These are phyloP conservation scores for Martensiomyces pterosporus DNA, from an alignment of 192 early-diverging fungal genomes.

Conservation along the genomic window DNA sequence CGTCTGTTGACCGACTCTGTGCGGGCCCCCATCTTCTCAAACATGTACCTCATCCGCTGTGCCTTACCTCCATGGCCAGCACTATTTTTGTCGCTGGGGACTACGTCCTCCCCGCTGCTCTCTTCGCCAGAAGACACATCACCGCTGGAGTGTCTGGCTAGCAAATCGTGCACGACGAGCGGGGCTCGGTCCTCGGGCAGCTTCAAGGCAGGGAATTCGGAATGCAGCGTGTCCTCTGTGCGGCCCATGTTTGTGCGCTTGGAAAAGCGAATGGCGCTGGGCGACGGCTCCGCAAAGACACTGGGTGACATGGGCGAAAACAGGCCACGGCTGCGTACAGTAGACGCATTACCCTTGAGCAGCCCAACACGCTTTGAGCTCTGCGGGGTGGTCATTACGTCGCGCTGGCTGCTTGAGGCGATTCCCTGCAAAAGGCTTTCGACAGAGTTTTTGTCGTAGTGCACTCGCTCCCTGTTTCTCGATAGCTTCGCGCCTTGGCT, in stretches of 20 bases:
- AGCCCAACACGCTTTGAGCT: conserved; percentile 33
- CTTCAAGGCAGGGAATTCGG: conserved; percentile 20
- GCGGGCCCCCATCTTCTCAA: conserved; percentile 38
- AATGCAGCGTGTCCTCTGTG: conserved; percentile 28
- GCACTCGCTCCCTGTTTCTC: conserved; percentile 34
- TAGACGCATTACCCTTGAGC: conserved; percentile 13
- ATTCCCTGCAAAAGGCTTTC: conserved; percentile 44
- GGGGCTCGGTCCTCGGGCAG: conserved; percentile 11
- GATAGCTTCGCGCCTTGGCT: conserved; percentile 26
- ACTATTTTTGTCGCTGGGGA: too few relatives aligned
- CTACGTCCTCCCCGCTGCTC: conserved; percentile 5
- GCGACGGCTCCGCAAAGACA: conserved; percentile 47
- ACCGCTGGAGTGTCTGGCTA: not conserved
- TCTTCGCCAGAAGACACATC: conserved; percentile 18
- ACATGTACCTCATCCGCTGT: conserved; percentile 50
- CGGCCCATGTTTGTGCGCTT: conserved; percentile 36
- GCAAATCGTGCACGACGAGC: conserved; percentile 9
- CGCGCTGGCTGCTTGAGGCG: conserved; percentile 29
- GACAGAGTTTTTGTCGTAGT: conserved; percentile 47
- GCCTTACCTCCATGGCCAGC: too few relatives aligned
- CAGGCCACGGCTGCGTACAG: conserved; percentile 10
- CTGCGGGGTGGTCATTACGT: conserved; percentile 27
- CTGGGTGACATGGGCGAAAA: conserved; percentile 39
- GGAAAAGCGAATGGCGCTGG: conserved; percentile 37
- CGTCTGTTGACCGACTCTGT: conserved; percentile 38